Conservation (phyloP, 108 stramenopile genomes). For the Discostella stelligeroides region DNA sequence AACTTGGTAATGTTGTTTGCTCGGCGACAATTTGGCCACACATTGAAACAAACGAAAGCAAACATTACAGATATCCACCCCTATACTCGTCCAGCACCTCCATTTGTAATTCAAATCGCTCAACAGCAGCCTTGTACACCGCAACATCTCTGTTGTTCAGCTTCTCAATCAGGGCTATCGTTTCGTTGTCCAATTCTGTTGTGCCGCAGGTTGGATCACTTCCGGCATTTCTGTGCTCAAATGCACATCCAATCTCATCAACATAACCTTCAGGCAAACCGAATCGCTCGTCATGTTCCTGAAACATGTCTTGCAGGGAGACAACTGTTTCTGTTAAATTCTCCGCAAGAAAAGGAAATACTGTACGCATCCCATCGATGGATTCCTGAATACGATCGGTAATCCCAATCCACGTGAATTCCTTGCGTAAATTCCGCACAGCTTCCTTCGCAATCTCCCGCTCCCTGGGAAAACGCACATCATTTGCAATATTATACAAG, state of each 20-base stretch:
- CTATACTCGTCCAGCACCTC: slow-evolving; percentile 46
- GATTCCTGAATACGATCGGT: slow-evolving; percentile 63
- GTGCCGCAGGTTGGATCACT: slow-evolving; percentile 68
- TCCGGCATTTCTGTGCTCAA: slow-evolving; percentile 44
- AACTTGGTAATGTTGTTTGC: no score
- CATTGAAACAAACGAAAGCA: no score
- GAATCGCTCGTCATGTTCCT: slow-evolving; percentile 34
- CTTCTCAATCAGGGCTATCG: slow-evolving; percentile 50
- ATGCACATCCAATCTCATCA: slow-evolving; percentile 61
- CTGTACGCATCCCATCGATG: slow-evolving; percentile 46
- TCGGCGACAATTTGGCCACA: not conserved
- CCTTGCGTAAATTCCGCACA: slow-evolving; percentile 58
- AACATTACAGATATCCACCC: not conserved
- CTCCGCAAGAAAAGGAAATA: slow-evolving; percentile 75
- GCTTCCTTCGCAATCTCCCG: slow-evolving; percentile 63
- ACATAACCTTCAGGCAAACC: slow-evolving; percentile 58
- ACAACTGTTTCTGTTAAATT: slow-evolving; percentile 25
- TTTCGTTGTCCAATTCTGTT: slow-evolving; percentile 64
- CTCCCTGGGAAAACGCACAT: slow-evolving; percentile 48
- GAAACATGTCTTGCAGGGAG: slow-evolving; percentile 7
- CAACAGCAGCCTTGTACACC: slow-evolving; percentile 70
- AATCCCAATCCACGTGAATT: slow-evolving; percentile 74
- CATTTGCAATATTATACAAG: slow-evolving; percentile 50
- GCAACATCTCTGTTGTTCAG: slow-evolving; percentile 72
- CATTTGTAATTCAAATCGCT: slow-evolving; percentile 65